Evolutionary conservation across 2,329 filamentous ascomycete species (phyloP).

Genomic region (Fusarium mexicanum): DNA sequence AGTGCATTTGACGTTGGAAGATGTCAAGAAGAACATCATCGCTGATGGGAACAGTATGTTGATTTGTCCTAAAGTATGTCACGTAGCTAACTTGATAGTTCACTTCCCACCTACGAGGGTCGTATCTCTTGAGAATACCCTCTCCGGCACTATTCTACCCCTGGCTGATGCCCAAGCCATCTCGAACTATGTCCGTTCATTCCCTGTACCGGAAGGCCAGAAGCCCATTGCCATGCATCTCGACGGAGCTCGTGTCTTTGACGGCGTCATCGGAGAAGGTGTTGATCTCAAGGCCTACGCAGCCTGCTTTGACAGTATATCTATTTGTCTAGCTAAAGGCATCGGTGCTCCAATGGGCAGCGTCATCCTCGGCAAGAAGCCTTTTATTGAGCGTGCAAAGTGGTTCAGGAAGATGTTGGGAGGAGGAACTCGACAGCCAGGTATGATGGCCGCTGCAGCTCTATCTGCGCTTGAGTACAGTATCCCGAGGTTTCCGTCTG

Average conservation of each 20-base stretch:
- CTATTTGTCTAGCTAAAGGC: constrained; percentile 80
- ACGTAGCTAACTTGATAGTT: constrained; percentile 62
- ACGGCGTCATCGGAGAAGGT: constrained; percentile 74
- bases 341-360: constrained; percentile 81
- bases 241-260: constrained; percentile 80
- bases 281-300: constrained; percentile 72
- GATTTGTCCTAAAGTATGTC: not conserved
- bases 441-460: constrained; percentile 75
- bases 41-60: constrained; percentile 41
- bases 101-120: constrained; percentile 81
- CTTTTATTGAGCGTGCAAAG: constrained; percentile 49
- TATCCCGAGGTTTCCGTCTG: constrained; percentile 31
- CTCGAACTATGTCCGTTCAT: constrained; percentile 68
- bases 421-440: constrained; percentile 75
- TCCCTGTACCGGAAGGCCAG: constrained; percentile 40
- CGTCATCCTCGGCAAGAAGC: constrained; percentile 66
- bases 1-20: constrained; percentile 76
- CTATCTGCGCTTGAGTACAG: constrained; percentile 64
- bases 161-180: constrained; percentile 74
- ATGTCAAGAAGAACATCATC: constrained; percentile 62
- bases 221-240: constrained; percentile 74
- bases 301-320: constrained; percentile 74
- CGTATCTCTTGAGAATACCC: constrained; percentile 83
- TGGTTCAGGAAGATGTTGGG: constrained; percentile 72
- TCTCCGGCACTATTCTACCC: constrained; percentile 79